Evolutionary conservation across 2,329 filamentous ascomycete genomes (phyloP).

Genomic region (Cordyceps pruinosa): DNA sequence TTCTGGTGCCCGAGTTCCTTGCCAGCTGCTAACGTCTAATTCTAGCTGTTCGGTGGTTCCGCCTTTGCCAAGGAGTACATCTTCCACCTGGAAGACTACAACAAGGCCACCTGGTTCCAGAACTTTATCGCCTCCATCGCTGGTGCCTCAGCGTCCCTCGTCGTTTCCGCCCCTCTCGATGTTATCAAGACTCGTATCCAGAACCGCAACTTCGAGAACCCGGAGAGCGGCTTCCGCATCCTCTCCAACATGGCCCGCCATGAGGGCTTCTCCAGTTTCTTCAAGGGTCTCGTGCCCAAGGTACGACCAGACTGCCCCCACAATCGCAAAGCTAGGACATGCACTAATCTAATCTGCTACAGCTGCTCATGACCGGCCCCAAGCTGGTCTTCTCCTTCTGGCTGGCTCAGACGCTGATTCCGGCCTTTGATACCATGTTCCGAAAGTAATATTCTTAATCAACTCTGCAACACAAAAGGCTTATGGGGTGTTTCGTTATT

Average conservation of each 20-base stretch:
- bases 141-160: constrained; percentile 87
- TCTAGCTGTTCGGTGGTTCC: constrained; percentile 90
- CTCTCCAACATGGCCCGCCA: constrained; percentile 87
- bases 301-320: constrained; percentile 30
- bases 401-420: constrained; percentile 96
- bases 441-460: constrained; percentile 24
- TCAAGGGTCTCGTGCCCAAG: constrained; percentile 96
- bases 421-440: constrained; percentile 63
- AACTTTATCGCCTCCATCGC: constrained; percentile 97
- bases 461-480: neutral
- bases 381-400: constrained; percentile 99
- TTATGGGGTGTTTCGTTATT: neutral
- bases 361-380: constrained; percentile 95
- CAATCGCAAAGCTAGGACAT: constrained; percentile 3
- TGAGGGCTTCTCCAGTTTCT: constrained; percentile 81
- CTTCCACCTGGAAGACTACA: constrained; percentile 87
- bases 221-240: constrained; percentile 88
- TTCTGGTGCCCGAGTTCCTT: neutral
- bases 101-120: constrained; percentile 86
- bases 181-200: constrained; percentile 98
- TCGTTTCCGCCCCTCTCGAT: constrained; percentile 93
- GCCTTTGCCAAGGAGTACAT: constrained; percentile 97
- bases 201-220: constrained; percentile 98
- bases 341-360: constrained; percentile 16
- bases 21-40: constrained; percentile 16